A percentile compares a stretch with the other conserved stretches of the same genome.
Evolutionary conservation across 805 yeast genomes (phyloP).

Genomic region (Hanseniaspora jakobsenii): DNA sequence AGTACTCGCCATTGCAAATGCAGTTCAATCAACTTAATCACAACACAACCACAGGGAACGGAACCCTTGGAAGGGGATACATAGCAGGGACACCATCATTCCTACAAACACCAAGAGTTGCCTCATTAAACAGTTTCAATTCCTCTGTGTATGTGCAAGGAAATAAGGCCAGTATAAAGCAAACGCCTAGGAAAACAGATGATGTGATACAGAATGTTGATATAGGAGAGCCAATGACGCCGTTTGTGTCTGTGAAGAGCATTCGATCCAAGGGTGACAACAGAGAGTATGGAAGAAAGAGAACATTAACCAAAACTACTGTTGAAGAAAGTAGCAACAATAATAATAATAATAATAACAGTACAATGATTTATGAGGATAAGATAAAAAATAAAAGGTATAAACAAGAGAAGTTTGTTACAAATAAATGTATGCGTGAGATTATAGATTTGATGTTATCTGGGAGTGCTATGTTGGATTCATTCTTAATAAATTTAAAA

Average conservation of each 20-base stretch:
- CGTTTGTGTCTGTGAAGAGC: conserved; percentile 1
- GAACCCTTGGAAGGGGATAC: background rate
- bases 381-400: no score
- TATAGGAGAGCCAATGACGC: conserved; percentile 24
- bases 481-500: no score
- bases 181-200: conserved; percentile 23
- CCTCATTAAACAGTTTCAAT: no score
- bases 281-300: no score
- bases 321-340: no score
- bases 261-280: background rate
- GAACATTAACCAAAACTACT: no score
- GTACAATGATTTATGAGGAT: no score
- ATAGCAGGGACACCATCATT: background rate
- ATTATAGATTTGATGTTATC: background rate
- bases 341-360: no score
- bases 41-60: no score
- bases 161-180: background rate
- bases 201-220: conserved; percentile 31
- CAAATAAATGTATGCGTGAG: background rate
- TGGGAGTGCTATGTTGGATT: no score
- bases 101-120: background rate
- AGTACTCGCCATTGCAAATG: background rate
- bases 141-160: no score
- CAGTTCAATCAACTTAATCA: no score
- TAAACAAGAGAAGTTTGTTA: background rate